Base-by-base conservation (phyloP, 768 basidiomycete species). In the Dentipellis sp. region DNA sequence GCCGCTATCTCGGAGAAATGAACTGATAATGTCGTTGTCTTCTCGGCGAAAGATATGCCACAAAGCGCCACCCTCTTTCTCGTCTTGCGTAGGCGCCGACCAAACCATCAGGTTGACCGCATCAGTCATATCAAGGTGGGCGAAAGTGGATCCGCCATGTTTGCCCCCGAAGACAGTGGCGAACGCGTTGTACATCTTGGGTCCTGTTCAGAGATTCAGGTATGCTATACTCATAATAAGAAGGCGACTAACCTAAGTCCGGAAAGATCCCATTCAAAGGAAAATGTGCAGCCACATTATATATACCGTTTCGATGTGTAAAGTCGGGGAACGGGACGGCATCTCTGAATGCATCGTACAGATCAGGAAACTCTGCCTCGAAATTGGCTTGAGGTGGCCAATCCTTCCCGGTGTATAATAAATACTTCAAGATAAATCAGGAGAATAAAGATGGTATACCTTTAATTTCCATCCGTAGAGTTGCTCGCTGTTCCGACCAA, bases 111-210 rank as follows among this genome's bases (percentile, higher is more conserved):
- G 79, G 67, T 97, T 97, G 58, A 97, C 72, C 4, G 94, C 94
- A 63, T 94, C 93, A 0, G 89, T 89, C 82, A 94, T 91, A 68
- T 92, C 91, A 90, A 95, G 92, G 63, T 97, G 94, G 52, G 97
- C 71, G 56, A 90, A 76, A 10, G 94, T 97, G 19, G 90, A 84
- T 1, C 94, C 93, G 63, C 88, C 86, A 65, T 83, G 88, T 3
- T 86, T 86, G 34, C 73, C 67, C 4, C 70, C 67, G 63, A 88
- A 84, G 40, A 74, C 78, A 3, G 86, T 87, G 10, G 84, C 83
- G 72, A 91, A 83, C 0, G 93, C 90, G 60, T 91, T 94, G 70
- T 97, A 97, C 90, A 94, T 88, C 72, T 95, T 97, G 1, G 94
- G 94, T 3, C 92, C 91, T 84, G 29, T 39, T 12, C 34, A 12